Conservation (phyloP, 495 filamentous ascomycete species). For the Patellaria atrata region DNA sequence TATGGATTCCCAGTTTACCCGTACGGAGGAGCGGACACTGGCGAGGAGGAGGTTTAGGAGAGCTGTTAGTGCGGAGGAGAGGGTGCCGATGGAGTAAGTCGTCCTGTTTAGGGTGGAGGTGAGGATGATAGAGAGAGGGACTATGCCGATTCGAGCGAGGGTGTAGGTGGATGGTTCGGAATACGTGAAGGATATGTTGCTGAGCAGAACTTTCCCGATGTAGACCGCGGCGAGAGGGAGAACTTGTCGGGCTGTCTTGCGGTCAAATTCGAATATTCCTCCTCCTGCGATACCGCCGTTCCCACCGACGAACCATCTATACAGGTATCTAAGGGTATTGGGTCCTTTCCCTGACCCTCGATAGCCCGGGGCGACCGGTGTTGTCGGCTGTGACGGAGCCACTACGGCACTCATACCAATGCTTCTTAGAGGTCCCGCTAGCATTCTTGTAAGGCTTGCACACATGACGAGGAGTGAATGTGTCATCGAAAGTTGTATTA, state of each 20-base stretch:
- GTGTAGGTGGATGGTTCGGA: slow-evolving; percentile 30
- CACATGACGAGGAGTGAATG: slow-evolving; percentile 30
- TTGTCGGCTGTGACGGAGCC: slow-evolving; percentile 25
- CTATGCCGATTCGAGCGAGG: slow-evolving; percentile 32
- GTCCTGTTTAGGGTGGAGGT: slow-evolving; percentile 30
- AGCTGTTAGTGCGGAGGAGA: slow-evolving; percentile 36
- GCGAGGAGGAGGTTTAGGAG: slow-evolving; percentile 35
- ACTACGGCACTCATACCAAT: slow-evolving; percentile 28
- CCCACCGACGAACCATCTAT: slow-evolving; percentile 18
- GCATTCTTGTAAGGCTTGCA: slow-evolving; percentile 27
- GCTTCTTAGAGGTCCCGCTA: slow-evolving; percentile 24
- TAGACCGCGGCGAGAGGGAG: slow-evolving; percentile 34
- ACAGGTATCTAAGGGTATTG: slow-evolving; percentile 12
- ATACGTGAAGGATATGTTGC: slow-evolving; percentile 37
- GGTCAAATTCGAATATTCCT: slow-evolving; percentile 36
- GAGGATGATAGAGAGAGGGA: slow-evolving; percentile 32
- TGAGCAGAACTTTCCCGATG: slow-evolving; percentile 33
- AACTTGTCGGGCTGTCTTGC: slow-evolving; percentile 26
- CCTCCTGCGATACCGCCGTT: slow-evolving; percentile 38
- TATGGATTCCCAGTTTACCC: slow-evolving; percentile 35
- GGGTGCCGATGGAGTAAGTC: slow-evolving; percentile 31
- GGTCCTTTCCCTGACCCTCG: slow-evolving; percentile 6
- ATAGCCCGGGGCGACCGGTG: slow-evolving; percentile 8
- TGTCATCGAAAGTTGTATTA: slow-evolving; percentile 35
- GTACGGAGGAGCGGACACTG: slow-evolving; percentile 25